Evolutionary conservation across 1,139 yeast species (phyloP).

Genomic region (Geotrichum citri-aurantii): DNA sequence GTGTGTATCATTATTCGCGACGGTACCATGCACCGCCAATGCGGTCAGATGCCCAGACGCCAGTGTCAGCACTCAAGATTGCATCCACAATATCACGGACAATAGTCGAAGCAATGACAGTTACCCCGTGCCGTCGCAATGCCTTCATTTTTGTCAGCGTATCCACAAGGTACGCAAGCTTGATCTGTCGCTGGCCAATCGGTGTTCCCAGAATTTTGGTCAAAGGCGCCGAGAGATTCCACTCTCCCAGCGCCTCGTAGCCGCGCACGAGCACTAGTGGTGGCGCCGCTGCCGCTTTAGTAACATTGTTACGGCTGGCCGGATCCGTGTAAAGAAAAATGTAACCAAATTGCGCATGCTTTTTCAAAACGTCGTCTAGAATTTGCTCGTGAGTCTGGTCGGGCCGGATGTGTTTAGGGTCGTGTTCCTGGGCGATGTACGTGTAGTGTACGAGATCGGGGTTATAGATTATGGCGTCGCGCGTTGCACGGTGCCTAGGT

Average conservation of each 20-base stretch:
- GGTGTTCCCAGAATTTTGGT: neutral
- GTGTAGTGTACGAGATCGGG: neutral
- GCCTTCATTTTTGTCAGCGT: neutral
- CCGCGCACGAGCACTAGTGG: neutral
- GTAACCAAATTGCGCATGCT: neutral
- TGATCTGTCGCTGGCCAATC: neutral
- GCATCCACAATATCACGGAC: neutral
- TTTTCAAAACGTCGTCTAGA: neutral
- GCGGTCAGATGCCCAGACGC: neutral
- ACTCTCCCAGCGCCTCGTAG: slow-evolving; percentile 3
- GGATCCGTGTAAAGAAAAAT: neutral
- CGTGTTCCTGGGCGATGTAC: neutral
- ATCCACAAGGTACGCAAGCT: neutral
- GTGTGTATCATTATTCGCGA: neutral
- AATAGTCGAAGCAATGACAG: neutral
- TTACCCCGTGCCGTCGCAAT: neutral
- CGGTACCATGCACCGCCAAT: neutral
- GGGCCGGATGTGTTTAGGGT: neutral
- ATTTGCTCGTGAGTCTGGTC: neutral
- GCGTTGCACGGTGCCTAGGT: slow-evolving; percentile 1
- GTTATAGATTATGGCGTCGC: neutral
- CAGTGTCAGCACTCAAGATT: neutral
- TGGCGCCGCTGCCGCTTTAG: too few species aligned
- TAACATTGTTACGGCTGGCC: neutral
- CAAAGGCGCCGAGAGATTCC: neutral